A percentile compares a stretch with the other conserved stretches of the same genome.
These are phyloP conservation scores for Akanthomyces muscarius DNA, from an alignment of 2,329 filamentous ascomycete species.

Conservation along the genomic window DNA sequence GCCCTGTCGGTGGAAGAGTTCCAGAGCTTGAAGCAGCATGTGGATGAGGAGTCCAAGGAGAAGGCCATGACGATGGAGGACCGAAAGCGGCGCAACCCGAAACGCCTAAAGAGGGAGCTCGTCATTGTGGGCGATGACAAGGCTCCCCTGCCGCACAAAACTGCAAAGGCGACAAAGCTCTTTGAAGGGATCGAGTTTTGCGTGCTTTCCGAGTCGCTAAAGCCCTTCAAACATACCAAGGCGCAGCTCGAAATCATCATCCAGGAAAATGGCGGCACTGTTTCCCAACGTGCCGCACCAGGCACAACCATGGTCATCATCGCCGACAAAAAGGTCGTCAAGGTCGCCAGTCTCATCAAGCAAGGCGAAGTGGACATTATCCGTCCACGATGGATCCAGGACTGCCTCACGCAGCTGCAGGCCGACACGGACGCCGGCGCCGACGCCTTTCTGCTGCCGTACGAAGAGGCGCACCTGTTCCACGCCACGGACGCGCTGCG, in stretches of 20 bases:
- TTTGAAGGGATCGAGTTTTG: conserved; percentile 79
- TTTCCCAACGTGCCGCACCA: conserved; percentile 69
- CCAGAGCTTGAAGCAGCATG: conserved; percentile 61
- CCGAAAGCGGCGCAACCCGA: conserved; percentile 49
- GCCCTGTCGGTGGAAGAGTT: conserved; percentile 79
- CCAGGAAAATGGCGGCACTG: conserved; percentile 75
- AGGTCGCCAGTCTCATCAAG: conserved; percentile 79
- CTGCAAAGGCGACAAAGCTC: conserved; percentile 53
- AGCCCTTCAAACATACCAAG: conserved; percentile 71
- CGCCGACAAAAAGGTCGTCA: conserved; percentile 75
- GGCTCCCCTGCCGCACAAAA: conserved; percentile 43
- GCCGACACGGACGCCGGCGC: conserved; percentile 21
- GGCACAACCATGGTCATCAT: conserved; percentile 64
- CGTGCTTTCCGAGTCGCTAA: conserved; percentile 71
- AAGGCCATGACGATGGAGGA: conserved; percentile 77
- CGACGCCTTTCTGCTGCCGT: conserved; percentile 60
- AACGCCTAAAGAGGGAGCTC: conserved; percentile 65
- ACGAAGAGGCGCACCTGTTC: conserved; percentile 65
- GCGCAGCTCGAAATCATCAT: conserved; percentile 74
- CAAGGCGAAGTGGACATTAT: conserved; percentile 67
- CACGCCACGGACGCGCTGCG: conserved; percentile 57
- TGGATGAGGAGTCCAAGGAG: conserved; percentile 66
- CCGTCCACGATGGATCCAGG: conserved; percentile 75
- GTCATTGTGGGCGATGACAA: conserved; percentile 66
- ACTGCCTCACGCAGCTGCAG: conserved; percentile 62